These are phyloP conservation scores for Candida ficus DNA, from an alignment of 805 yeast species.

Conservation along the genomic window DNA sequence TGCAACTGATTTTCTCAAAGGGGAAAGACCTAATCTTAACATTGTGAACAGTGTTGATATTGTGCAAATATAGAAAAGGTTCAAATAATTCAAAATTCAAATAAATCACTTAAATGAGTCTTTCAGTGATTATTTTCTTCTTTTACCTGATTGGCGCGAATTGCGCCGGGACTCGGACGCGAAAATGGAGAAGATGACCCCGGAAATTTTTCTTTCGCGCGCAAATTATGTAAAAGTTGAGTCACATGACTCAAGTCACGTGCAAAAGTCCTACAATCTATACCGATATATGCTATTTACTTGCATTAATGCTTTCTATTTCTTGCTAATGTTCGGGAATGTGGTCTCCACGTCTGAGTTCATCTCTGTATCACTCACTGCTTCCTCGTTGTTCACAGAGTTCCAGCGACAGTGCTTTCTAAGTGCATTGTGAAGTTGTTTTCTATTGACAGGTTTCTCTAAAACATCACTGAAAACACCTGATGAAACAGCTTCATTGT, in stretches of 20 bases:
- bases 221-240: too few relatives aligned
- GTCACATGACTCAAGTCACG: too few relatives aligned
- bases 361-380: constrained; percentile 25
- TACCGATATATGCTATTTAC: not conserved
- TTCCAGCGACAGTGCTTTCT: constrained; percentile 25
- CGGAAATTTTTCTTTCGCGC: not conserved
- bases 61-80: not conserved
- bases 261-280: too few relatives aligned
- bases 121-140: constrained; percentile 9
- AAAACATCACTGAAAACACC: constrained; percentile 58
- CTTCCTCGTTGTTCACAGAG: constrained; percentile 21
- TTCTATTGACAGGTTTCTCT: constrained; percentile 56
- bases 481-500: constrained; percentile 53
- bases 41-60: not conserved
- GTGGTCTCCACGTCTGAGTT: constrained; percentile 30
- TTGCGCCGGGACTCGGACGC: constrained; percentile 13
- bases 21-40: constrained; percentile 11
- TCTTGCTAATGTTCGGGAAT: constrained; percentile 5
- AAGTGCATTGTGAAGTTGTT: constrained; percentile 16
- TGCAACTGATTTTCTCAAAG: constrained; percentile 4
- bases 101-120: not conserved
- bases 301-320: not conserved
- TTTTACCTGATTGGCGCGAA: constrained; percentile 9
- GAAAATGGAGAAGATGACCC: constrained; percentile 7
- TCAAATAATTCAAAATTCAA: too few relatives aligned